These are phyloP conservation scores for Puccinia horiana DNA, from an alignment of 1,284 basidiomycete species.

Conservation along the genomic window DNA sequence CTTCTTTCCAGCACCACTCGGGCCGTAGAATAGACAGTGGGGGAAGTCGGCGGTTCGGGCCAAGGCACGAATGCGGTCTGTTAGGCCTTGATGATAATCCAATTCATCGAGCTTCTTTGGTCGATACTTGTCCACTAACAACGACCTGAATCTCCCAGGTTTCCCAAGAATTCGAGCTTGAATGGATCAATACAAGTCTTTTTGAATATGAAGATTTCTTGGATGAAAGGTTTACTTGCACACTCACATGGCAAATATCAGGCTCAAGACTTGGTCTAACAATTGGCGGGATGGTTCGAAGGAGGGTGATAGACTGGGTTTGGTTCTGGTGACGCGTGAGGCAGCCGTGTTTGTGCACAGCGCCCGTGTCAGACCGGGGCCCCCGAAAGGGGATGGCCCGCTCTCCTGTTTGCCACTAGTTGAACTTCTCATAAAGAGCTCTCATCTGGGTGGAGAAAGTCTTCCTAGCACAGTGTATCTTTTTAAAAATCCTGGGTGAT, in stretches of 20 bases:
- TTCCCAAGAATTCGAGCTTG: background rate
- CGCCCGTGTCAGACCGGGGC: too few relatives aligned
- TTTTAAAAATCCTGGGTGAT: too few relatives aligned
- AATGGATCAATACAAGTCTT: background rate
- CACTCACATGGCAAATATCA: background rate
- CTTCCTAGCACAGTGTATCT: too few relatives aligned
- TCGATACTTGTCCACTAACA: slow-evolving; percentile 48
- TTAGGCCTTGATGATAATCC: slow-evolving; percentile 36
- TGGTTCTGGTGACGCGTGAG: too few relatives aligned
- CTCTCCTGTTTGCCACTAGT: too few relatives aligned
- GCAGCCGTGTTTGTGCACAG: too few relatives aligned
- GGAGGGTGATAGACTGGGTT: background rate
- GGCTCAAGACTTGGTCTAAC: background rate
- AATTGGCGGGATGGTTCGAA: background rate
- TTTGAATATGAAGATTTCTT: background rate
- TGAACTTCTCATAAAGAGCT: too few relatives aligned
- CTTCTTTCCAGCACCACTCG: slow-evolving; percentile 96
- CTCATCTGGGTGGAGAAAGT: too few relatives aligned
- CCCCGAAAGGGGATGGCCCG: too few relatives aligned
- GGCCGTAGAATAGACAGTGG: slow-evolving; percentile 96
- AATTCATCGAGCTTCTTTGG: slow-evolving; percentile 33
- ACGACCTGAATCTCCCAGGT: slow-evolving; percentile 23
- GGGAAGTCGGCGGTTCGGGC: slow-evolving; percentile 79
- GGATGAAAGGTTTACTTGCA: background rate
- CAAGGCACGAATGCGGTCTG: slow-evolving; percentile 53